Base-by-base conservation (phyloP, 1,284 basidiomycete genomes). In the Heterobasidion irregulare region DNA sequence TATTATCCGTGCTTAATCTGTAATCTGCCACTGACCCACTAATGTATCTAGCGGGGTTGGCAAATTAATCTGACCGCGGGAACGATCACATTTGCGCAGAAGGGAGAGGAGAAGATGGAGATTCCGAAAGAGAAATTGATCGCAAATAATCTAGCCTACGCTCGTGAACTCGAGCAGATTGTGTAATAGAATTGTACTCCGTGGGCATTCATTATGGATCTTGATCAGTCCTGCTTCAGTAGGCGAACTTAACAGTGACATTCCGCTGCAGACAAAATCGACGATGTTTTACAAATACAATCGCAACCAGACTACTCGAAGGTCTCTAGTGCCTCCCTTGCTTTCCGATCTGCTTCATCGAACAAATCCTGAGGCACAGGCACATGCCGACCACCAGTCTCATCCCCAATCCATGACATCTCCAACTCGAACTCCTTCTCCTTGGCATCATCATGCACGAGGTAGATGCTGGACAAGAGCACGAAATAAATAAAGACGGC, bases 381-480 rank as follows among this genome's bases (percentile, higher is more conserved):
- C 35, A 82, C 75, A 70, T 98, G 94, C 53, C 86, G 72, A 50
- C 84, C 84, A 33, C 87, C 84, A 19, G 90, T 92, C 72, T 97
- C 93, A 33, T 85, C 79, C 34, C 94, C 85, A 58, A 98, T 84
- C 97, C 97, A 99, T 43, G 94, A 92, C 79, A 99, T 83, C 71
- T 99, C 97, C 26, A 99, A 81, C 70, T 99, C 97, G 64, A 99
- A 99, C 54, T 94, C 90, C 68, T 97, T 97, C 74, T 99, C 96
- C 70, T 98, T 98, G 56, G 91, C 79, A 64, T 99, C 97, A 61
- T 99, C 96, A 68, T 99, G 97, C 13, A 97, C 94, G 56, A 95
- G 83, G 73, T 98, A 94, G 68, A 99, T 96, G 68, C 95, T 98
- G 66, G 26, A 26, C 26, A 5, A 26, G 26, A 26, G 26, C 2